Evolutionary conservation across 352 stramenopile genomes (phyloP).

Genomic region (Pythium oligandrum): DNA sequence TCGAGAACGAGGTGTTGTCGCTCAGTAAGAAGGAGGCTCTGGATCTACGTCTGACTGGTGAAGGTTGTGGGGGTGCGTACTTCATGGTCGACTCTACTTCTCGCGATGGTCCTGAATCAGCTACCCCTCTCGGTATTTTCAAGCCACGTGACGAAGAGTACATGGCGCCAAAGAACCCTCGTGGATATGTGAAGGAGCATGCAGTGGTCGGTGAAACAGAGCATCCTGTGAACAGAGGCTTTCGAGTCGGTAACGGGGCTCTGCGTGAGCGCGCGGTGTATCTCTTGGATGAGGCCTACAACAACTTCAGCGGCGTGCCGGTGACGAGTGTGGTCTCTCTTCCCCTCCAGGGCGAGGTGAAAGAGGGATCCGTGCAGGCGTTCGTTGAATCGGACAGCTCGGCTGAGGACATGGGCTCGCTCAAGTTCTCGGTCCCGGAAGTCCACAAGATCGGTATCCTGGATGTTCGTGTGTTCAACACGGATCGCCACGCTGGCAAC

Average conservation of each 20-base stretch:
- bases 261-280: slow-evolving; percentile 81
- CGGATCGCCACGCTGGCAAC: slow-evolving; percentile 84
- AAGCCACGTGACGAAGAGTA: slow-evolving; percentile 99
- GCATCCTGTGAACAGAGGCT: slow-evolving; percentile 82
- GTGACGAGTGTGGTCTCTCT: slow-evolving; percentile 75
- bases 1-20: slow-evolving; percentile 37
- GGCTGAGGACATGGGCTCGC: slow-evolving; percentile 83
- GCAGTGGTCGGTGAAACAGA: slow-evolving; percentile 74
- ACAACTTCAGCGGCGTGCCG: slow-evolving; percentile 79
- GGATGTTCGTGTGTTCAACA: slow-evolving; percentile 87
- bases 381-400: slow-evolving; percentile 82
- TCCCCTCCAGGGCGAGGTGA: slow-evolving; percentile 51
- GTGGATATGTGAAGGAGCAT: slow-evolving; percentile 89
- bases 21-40: slow-evolving; percentile 25
- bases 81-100: slow-evolving; percentile 9
- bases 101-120: slow-evolving; percentile 16
- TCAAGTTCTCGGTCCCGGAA: slow-evolving; percentile 80
- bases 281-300: slow-evolving; percentile 73
- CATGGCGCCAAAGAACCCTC: slow-evolving; percentile 98
- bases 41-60: slow-evolving; percentile 61
- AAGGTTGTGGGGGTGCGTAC: slow-evolving; percentile 80
- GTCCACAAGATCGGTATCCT: slow-evolving; percentile 89
- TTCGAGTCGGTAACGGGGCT: slow-evolving; percentile 82
- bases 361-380: slow-evolving; percentile 83
- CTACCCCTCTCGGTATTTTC: slow-evolving; percentile 84